These are phyloP conservation scores for Dictyostelium gargantuum DNA, from an alignment of 208 protist species.

Conservation along the genomic window DNA sequence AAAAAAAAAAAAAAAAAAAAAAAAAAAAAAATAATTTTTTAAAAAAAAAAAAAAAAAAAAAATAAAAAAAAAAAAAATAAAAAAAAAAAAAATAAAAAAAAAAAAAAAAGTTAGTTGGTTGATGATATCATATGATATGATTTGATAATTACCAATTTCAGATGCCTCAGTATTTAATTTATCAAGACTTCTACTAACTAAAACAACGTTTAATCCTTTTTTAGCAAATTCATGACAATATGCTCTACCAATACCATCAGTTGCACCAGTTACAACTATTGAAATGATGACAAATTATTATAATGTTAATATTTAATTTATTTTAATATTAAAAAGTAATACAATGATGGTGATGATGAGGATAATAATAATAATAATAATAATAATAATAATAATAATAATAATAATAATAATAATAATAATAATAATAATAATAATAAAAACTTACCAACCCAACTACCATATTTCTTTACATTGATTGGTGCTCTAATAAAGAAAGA, in stretches of 20 bases:
- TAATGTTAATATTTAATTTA: background rate
- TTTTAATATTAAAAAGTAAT: background rate
- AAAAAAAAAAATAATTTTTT: no score
- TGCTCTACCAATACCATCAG: constrained; percentile 93
- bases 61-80: background rate
- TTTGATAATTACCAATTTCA: constrained; percentile 78
- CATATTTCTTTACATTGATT: constrained; percentile 48
- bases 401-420: no score
- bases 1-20: no score
- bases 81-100: background rate
- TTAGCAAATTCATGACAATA: constrained; percentile 91
- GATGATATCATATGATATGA: no score
- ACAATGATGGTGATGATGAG: background rate
- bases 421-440: no score
- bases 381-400: no score
- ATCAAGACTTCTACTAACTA: constrained; percentile 89
- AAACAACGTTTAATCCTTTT: constrained; percentile 92
- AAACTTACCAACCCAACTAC: constrained; percentile 42
- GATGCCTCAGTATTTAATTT: constrained; percentile 89
- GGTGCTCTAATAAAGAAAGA: background rate
- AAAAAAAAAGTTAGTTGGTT: background rate
- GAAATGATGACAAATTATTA: constrained; percentile 2
- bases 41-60: background rate
- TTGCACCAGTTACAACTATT: constrained; percentile 92
- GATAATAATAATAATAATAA: no score